Conservation (phyloP, 441 rosid species). For the Gossypium aridum region DNA sequence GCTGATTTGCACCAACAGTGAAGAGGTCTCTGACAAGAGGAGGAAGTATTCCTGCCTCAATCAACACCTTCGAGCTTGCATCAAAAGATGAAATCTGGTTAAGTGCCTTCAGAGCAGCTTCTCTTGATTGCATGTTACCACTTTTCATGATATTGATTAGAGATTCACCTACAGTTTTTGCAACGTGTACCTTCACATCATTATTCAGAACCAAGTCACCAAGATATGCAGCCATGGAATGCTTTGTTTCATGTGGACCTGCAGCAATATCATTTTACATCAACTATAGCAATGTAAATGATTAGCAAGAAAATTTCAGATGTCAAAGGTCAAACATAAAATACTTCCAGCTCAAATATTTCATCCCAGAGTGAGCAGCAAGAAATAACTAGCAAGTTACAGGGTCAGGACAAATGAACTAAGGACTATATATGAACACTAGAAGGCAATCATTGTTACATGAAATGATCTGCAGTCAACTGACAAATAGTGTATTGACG, state of each 20-base stretch:
- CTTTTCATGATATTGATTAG: constrained; percentile 74
- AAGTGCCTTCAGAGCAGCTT: constrained; percentile 83
- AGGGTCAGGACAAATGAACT: background rate
- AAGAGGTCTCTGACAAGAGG: constrained; percentile 79
- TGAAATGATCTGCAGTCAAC: background rate
- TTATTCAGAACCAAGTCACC: constrained; percentile 75
- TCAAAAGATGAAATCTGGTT: constrained; percentile 81
- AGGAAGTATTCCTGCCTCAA: constrained; percentile 78
- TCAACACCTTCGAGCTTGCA: constrained; percentile 73
- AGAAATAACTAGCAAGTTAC: background rate
- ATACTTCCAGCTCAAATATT: background rate
- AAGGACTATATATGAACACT: background rate
- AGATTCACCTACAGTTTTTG: constrained; percentile 76
- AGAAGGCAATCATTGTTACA: background rate
- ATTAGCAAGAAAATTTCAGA: background rate
- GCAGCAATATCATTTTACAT: constrained; percentile 31
- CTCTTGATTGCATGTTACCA: constrained; percentile 56
- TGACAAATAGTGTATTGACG: background rate
- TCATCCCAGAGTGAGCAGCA: background rate
- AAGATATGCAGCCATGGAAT: constrained; percentile 79
- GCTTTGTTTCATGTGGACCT: constrained; percentile 83
- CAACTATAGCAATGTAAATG: background rate
- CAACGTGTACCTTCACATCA: constrained; percentile 77
- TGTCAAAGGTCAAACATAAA: background rate
- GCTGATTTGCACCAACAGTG: constrained; percentile 59